phyloP scores from a whole-genome alignment of 768 basidiomycete genomes.

The Rossbeevera mucosa region DNA sequence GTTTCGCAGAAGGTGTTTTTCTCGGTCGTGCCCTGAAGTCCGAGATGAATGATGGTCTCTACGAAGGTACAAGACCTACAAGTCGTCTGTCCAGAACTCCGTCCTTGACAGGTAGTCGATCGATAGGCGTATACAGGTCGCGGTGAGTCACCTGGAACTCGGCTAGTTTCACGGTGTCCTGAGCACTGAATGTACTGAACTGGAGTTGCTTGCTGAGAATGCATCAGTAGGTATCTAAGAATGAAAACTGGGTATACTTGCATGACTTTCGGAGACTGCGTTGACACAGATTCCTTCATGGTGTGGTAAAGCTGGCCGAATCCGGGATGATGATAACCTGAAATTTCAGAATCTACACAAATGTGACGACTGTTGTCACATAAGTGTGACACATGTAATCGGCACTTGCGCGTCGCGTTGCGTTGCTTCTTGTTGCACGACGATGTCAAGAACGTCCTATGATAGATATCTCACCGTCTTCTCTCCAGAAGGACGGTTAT shows the following conservation, averaged over 20 bases:
- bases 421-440: slow-evolving; percentile 36
- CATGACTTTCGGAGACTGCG: slow-evolving; percentile 82
- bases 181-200: slow-evolving; percentile 89
- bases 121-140: slow-evolving; percentile 82
- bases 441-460: slow-evolving; percentile 93
- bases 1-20: slow-evolving; percentile 93
- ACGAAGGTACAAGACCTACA: slow-evolving; percentile 40
- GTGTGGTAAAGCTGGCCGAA: background rate
- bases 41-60: background rate
- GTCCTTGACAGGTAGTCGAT: slow-evolving; percentile 82
- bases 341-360: background rate
- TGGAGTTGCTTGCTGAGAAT: slow-evolving; percentile 83
- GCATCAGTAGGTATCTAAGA: slow-evolving; percentile 4
- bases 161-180: slow-evolving; percentile 92
- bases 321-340: background rate
- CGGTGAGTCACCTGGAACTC: slow-evolving; percentile 95
- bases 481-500: slow-evolving; percentile 94
- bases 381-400: slow-evolving; percentile 34
- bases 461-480: slow-evolving; percentile 97
- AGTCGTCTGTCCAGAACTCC: slow-evolving; percentile 91
- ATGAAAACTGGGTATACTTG: slow-evolving; percentile 32
- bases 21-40: slow-evolving; percentile 82
- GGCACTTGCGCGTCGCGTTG: slow-evolving; percentile 58
- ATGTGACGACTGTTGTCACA: slow-evolving; percentile 19
- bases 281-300: slow-evolving; percentile 79